Conservation (phyloP, 2,329 filamentous ascomycete species). For the Aureobasidium sp. region DNA sequence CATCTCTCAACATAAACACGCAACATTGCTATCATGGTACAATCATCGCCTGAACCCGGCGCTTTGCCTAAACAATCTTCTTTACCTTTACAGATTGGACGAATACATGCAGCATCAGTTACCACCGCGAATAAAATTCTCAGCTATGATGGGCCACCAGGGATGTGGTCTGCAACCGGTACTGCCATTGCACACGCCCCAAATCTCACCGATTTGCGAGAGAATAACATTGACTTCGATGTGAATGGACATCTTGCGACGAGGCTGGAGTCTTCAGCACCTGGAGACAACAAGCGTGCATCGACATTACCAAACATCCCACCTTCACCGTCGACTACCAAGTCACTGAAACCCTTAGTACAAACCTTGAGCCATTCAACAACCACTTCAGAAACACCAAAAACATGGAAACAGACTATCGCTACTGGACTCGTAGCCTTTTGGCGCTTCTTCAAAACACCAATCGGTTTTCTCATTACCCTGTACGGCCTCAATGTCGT, state of each 20-base stretch:
- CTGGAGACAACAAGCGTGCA: neutral
- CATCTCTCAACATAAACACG: neutral
- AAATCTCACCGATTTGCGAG: constrained; percentile 34
- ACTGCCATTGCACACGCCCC: constrained; percentile 35
- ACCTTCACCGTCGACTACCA: neutral
- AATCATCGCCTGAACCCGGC: neutral
- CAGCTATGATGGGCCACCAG: constrained; percentile 28
- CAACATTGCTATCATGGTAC: neutral
- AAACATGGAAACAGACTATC: neutral
- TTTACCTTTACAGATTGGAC: neutral
- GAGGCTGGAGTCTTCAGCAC: neutral
- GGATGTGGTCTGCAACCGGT: constrained; percentile 42
- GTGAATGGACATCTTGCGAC: constrained; percentile 2
- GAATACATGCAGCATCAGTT: constrained; percentile 6
- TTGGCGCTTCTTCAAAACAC: constrained; percentile 67
- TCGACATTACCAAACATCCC: neutral
- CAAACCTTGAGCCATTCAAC: neutral
- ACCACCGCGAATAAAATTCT: constrained; percentile 16
- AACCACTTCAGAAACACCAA: neutral
- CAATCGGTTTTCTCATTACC: constrained; percentile 67
- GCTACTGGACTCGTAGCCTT: constrained; percentile 45
- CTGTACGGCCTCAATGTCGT: constrained; percentile 77
- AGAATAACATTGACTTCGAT: constrained; percentile 8
- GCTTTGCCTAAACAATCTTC: neutral
- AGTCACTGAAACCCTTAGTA: neutral